A percentile compares a stretch with the other conserved stretches of the same genome.
Evolutionary conservation across 306 rosid species (phyloP).

Genomic region (Oemleria cerasiformis): DNA sequence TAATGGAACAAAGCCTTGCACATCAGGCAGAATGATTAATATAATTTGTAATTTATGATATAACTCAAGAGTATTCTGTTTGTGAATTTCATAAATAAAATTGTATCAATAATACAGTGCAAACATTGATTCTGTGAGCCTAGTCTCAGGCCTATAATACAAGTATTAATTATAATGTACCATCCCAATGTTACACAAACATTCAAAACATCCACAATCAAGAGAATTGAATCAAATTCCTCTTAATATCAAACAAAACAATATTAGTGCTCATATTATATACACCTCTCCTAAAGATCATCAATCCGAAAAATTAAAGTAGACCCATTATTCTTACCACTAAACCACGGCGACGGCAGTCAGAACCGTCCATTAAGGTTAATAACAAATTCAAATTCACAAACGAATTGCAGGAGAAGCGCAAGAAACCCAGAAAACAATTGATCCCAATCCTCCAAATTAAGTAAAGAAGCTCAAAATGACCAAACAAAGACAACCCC

Average conservation of each 20-base stretch:
- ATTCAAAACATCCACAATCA: background rate
- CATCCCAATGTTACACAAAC: background rate
- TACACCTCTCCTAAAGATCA: background rate
- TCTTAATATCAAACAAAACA: background rate
- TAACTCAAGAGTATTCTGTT: background rate
- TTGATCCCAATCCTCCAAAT: conserved; percentile 26
- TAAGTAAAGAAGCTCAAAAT: background rate
- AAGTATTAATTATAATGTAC: background rate
- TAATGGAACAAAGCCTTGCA: background rate
- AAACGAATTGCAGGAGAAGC: conserved; percentile 15
- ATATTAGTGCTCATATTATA: background rate
- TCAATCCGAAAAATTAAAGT: background rate
- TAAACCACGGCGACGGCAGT: conserved; percentile 41
- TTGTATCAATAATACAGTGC: too few relatives aligned
- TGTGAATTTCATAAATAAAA: background rate
- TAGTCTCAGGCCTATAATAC: background rate
- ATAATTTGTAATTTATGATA: background rate
- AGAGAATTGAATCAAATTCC: background rate
- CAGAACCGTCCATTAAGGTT: conserved; percentile 45
- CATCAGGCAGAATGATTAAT: background rate
- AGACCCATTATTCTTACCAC: conserved; percentile 42
- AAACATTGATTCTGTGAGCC: background rate
- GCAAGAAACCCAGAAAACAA: conserved; percentile 17
- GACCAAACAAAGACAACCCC: background rate
- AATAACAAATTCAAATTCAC: conserved; percentile 1